A percentile compares a stretch with the other conserved stretches of the same genome.
Conservation (phyloP, 768 basidiomycete genomes). For the Amanita molliuscula region DNA sequence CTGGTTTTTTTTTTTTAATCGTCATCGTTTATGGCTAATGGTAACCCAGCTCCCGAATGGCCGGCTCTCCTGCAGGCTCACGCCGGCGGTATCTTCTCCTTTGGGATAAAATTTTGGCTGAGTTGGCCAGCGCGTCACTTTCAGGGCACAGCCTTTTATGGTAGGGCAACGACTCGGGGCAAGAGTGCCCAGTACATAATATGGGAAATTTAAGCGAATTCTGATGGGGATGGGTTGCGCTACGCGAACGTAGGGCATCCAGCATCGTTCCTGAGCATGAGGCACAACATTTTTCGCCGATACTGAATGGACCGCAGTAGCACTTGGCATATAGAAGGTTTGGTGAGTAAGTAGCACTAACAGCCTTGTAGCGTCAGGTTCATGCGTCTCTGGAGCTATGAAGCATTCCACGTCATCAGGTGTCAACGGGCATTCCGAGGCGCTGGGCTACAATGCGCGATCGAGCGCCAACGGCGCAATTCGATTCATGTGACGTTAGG, state of each 20-base stretch:
- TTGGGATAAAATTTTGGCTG: not conserved
- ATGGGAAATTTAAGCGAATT: not conserved
- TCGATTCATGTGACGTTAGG: not conserved
- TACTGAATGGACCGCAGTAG: not conserved
- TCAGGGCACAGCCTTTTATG: not conserved
- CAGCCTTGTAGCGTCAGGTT: not conserved
- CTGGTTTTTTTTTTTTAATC: not conserved
- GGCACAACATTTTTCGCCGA: not conserved
- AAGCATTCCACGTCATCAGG: not conserved
- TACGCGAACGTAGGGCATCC: not conserved
- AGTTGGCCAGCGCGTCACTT: not conserved
- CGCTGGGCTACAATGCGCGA: not conserved
- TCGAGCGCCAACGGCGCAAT: not conserved
- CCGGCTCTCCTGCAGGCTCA: not conserved
- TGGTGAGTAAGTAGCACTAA: no score
- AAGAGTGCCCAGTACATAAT: not conserved
- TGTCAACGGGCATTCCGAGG: not conserved
- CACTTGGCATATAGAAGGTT: not conserved
- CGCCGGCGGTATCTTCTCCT: not conserved
- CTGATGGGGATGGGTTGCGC: not conserved
- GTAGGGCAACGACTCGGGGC: not conserved
- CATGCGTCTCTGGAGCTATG: not conserved
- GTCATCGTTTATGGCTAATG: not conserved
- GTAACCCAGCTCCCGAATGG: not conserved
- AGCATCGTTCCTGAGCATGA: not conserved